These are phyloP conservation scores for Halophytophthora batemanensis DNA, from an alignment of 352 stramenopile genomes.

Conservation along the genomic window DNA sequence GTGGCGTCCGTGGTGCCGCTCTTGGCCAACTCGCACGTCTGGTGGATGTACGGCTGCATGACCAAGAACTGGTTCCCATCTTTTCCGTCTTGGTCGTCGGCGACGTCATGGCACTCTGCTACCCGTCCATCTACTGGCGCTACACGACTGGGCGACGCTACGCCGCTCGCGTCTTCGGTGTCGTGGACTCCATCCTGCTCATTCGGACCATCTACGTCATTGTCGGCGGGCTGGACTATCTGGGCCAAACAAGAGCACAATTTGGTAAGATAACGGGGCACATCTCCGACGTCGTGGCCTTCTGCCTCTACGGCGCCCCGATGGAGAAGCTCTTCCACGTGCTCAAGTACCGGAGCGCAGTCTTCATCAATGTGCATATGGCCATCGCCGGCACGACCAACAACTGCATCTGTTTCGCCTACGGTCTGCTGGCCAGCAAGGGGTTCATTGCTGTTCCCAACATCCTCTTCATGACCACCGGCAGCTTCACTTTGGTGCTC, in stretches of 20 bases:
- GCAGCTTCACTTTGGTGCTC: slow-evolving; percentile 27
- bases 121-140: slow-evolving; percentile 37
- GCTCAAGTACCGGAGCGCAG: slow-evolving; percentile 34
- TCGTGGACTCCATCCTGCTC: slow-evolving; percentile 15
- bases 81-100: slow-evolving; percentile 41
- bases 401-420: slow-evolving; percentile 38
- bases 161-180: slow-evolving; percentile 20
- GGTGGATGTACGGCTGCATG: slow-evolving; percentile 47
- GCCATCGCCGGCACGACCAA: slow-evolving; percentile 40
- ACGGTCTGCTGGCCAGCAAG: slow-evolving; percentile 29
- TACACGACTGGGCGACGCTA: slow-evolving; percentile 30
- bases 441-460: slow-evolving; percentile 36
- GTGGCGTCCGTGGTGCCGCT: slow-evolving; percentile 18
- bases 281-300: slow-evolving; percentile 27
- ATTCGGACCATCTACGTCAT: slow-evolving; percentile 39
- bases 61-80: slow-evolving; percentile 42
- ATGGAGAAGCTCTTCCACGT: slow-evolving; percentile 43
- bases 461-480: slow-evolving; percentile 27
- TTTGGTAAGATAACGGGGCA: slow-evolving; percentile 27
- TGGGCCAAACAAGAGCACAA: slow-evolving; percentile 20
- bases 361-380: slow-evolving; percentile 58
- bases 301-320: slow-evolving; percentile 40
- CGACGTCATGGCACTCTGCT: slow-evolving; percentile 26
- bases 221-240: slow-evolving; percentile 31
- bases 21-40: slow-evolving; percentile 15